Base-by-base conservation (phyloP, 192 early-diverging fungal species). In the Backusella liffmaniae region DNA sequence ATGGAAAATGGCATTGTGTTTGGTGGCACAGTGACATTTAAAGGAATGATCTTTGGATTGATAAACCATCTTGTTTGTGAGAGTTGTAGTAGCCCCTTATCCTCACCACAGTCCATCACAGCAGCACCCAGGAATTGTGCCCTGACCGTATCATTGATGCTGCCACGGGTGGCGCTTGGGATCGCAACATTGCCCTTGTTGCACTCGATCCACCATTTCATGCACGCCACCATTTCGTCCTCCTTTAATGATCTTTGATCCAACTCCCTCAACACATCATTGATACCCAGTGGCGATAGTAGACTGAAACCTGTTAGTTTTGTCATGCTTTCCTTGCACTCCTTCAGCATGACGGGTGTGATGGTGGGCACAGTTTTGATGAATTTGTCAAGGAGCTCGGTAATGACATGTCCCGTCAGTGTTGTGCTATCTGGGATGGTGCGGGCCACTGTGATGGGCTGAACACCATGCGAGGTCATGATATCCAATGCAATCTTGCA, bases 171-270 rank as follows among this genome's bases (percentile, higher is more conserved):
- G 3, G 70, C n/a, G 4, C 74, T 49, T 4, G 85, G 76, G 26
- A 88, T 77, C 2, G 77, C 72, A 2, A 13, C 66, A 30, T 85
- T 73, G 12, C 66, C 75, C 16, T 75, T 74, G 5, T 77, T 75
- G 75, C 84, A 90, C 18, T 78, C 80, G 13, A 92, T 84, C 92
- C 91, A 95, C 96, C 96, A 97, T 74, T 88, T 86, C 76, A 97
- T 77, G 59, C 93, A 84, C 0, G 86, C 87, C 0, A 91, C 78
- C 79, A 90, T 87, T 77, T 97, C 93, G 1, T 75, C 69, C 26
- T 77, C 76, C 9, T 82, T 79, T 3, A 95, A 73, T 6, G 86
- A 85, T 4, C 91, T 76, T 53, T 74, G 85, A 34, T 83, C 78
- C 0, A 97, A 78, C 73, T 97, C 95, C 4, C 51, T 62, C 12